phyloP scores from a whole-genome alignment of 352 stramenopile species.

The Phytophthora kernoviae region DNA sequence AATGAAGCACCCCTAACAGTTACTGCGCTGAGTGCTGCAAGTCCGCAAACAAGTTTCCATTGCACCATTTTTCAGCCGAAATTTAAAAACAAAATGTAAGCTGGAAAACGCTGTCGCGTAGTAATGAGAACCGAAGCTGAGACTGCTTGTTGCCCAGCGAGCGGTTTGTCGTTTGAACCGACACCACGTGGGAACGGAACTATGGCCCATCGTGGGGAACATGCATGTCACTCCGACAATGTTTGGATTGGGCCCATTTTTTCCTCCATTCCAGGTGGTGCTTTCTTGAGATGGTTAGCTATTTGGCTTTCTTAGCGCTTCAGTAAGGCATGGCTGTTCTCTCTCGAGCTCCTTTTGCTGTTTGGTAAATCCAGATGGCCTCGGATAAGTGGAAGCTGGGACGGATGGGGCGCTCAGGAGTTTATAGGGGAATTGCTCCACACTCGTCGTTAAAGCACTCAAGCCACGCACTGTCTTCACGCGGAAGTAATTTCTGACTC shows the following conservation, averaged over 20 bases:
- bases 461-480: slow-evolving; percentile 24
- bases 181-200: slow-evolving; percentile 18
- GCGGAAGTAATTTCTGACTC: slow-evolving; percentile 26
- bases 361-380: slow-evolving; percentile 25
- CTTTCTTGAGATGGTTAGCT: slow-evolving; percentile 38
- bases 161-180: slow-evolving; percentile 41
- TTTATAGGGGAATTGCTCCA: slow-evolving; percentile 24
- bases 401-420: slow-evolving; percentile 24
- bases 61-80: slow-evolving; percentile 30
- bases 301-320: slow-evolving; percentile 13
- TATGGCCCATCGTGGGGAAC: slow-evolving; percentile 16
- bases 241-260: slow-evolving; percentile 21
- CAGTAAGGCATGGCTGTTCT: slow-evolving; percentile 27
- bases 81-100: not conserved
- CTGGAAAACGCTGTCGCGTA: slow-evolving; percentile 2
- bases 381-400: slow-evolving; percentile 33
- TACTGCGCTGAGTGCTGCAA: slow-evolving; percentile 22
- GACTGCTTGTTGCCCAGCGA: slow-evolving; percentile 30
- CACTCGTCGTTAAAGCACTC: slow-evolving; percentile 6
- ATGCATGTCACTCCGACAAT: slow-evolving; percentile 23
- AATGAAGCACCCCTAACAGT: slow-evolving; percentile 25
- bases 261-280: slow-evolving; percentile 39
- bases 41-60: slow-evolving; percentile 30
- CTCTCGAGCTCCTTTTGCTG: slow-evolving; percentile 25
- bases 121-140: slow-evolving; percentile 20